Evolutionary conservation across 768 basidiomycete species (phyloP), one percentile per base, ranked within the genome.

Genomic region (Panus rudis): DNA sequence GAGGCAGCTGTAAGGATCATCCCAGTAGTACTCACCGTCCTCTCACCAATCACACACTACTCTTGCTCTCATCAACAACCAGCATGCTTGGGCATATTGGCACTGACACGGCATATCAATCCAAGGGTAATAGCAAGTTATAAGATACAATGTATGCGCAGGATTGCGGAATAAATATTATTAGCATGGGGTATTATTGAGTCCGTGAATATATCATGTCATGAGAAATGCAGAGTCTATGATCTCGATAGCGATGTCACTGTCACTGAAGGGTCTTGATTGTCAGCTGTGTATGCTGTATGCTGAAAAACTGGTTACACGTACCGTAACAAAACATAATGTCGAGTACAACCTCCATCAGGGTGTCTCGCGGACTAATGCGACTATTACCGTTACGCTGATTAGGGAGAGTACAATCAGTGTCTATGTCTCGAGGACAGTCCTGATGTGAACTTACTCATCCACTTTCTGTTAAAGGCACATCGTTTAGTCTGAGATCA

Each of bases 361-460:
- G 47, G 64, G 61, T 4, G 73, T 76, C 59, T 89, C 86, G 22
- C 75, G 74, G 39, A 86, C 79, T 26, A 87, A 65, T 13, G 74
- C 77, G 30, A 84, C 77, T 22, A 85, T 62, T 14, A 85, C 78
- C 0, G 84, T 86, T 11, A 86, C 82, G 53, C 85, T 87, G 44
- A 20, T 43, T 25, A 58, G 30, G 57, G 25, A 63, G 44, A 39
- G 31, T 20, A 26, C 20, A 32, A 17, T 32, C 39, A 41, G 14
- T 37, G 44, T 24, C 13, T 7, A 43, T 39, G 11, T 20, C 33
- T 39, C 22, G n/a, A 41, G 35, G 17, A 42, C n/a, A 20, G 32
- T n/a, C 21, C n/a, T 19, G 7, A 40, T 16, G 17, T 8, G 7
- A 4, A 64, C 84, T 61, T 52, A 88, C 86, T 89, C 87, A 51